These are phyloP conservation scores for Tetrapyrgos nigripes DNA, from an alignment of 1,284 basidiomycete genomes.

Conservation along the genomic window DNA sequence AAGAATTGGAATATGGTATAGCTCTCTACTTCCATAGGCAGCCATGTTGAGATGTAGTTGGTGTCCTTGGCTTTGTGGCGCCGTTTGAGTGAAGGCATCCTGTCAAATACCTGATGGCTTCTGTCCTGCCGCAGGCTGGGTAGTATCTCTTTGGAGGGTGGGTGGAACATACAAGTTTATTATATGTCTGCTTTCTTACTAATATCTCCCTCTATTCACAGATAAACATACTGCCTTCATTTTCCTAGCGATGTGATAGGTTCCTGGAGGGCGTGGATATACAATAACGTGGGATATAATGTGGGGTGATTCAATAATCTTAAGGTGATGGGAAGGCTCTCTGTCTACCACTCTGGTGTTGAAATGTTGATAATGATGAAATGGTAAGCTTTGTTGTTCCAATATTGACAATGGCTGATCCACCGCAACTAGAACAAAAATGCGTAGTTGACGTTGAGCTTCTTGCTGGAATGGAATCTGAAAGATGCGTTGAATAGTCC, in stretches of 20 bases:
- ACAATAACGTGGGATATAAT: constrained; percentile 19
- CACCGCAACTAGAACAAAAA: constrained; percentile 14
- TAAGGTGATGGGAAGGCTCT: background rate
- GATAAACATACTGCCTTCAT: constrained; percentile 14
- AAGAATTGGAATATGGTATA: too few relatives aligned
- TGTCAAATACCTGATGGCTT: too few relatives aligned
- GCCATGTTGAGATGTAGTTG: too few relatives aligned
- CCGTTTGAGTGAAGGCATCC: too few relatives aligned
- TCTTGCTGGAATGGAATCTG: constrained; percentile 30
- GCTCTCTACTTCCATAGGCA: too few relatives aligned
- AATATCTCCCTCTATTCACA: constrained; percentile 17
- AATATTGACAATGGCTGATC: background rate
- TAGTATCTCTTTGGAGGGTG: too few relatives aligned
- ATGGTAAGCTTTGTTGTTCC: constrained; percentile 10
- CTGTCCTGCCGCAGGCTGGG: too few relatives aligned
- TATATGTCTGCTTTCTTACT: too few relatives aligned
- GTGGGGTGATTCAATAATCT: constrained; percentile 19
- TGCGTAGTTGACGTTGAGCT: constrained; percentile 15
- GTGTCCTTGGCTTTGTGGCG: too few relatives aligned
- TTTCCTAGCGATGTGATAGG: constrained; percentile 10
- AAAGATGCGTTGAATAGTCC: constrained; percentile 9
- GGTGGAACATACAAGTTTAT: too few relatives aligned
- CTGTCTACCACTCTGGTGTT: background rate
- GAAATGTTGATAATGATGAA: constrained; percentile 1
- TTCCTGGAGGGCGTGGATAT: constrained; percentile 9